phyloP scores from a whole-genome alignment of 2,329 filamentous ascomycete species.

The Neoscytalidium dimidiatum region DNA sequence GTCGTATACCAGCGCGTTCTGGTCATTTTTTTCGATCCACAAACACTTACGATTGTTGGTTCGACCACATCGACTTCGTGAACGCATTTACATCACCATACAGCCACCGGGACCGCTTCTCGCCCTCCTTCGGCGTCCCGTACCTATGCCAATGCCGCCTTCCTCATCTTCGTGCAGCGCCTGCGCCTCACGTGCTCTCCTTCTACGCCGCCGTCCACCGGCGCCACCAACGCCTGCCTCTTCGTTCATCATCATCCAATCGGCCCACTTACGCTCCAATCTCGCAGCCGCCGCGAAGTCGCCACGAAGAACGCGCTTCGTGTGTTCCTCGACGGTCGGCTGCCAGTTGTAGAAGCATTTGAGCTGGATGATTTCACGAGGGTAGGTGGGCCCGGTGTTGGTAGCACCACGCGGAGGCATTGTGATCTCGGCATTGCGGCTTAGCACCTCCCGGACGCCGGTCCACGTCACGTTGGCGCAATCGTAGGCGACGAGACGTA shows the following conservation, averaged over 20 bases:
- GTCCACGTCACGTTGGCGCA: conserved; percentile 92
- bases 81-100: conserved; percentile 47
- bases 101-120: conserved; percentile 51
- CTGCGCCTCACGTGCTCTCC: conserved; percentile 79
- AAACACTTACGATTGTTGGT: neutral
- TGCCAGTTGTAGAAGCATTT: conserved; percentile 97
- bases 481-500: conserved; percentile 84
- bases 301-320: conserved; percentile 77
- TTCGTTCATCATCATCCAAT: conserved; percentile 90
- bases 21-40: neutral
- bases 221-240: conserved; percentile 71
- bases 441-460: conserved; percentile 82
- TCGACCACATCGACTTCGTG: neutral
- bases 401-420: conserved; percentile 41
- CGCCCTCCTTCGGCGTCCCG: conserved; percentile 47
- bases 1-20: neutral
- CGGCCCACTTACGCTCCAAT: conserved; percentile 89
- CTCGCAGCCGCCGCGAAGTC: conserved; percentile 73
- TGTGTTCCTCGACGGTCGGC: conserved; percentile 91
- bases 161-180: conserved; percentile 80
- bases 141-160: conserved; percentile 51
- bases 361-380: conserved; percentile 77
- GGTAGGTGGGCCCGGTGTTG: conserved; percentile 56
- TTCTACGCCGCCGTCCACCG: conserved; percentile 68
- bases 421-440: conserved; percentile 75